A percentile compares a stretch with the other conserved stretches of the same genome.
phyloP scores from a whole-genome alignment of 202 grass and related monocot genomes.

The Carex sylvatica region DNA sequence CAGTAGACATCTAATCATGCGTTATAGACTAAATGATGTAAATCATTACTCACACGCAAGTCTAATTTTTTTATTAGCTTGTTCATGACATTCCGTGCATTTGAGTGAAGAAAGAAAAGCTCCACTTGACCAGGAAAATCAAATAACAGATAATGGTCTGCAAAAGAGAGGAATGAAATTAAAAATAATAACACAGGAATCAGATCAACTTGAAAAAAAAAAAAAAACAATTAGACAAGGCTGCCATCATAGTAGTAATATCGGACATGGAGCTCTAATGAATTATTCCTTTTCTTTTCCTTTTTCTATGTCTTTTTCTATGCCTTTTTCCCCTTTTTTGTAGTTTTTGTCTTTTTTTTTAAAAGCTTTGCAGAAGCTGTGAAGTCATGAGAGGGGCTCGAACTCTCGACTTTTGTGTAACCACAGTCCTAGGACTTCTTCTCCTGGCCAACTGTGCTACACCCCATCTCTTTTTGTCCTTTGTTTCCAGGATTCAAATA shows the following conservation, averaged over 20 bases:
- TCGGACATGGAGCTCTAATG: neutral
- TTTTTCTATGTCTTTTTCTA: neutral
- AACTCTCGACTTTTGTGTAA: no score
- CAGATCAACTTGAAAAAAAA: neutral
- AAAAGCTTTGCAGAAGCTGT: no score
- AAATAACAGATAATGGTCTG: conserved; percentile 96
- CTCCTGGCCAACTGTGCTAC: no score
- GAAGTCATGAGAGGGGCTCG: no score
- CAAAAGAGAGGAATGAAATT: conserved; percentile 26
- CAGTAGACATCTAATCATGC: neutral
- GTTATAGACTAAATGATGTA: neutral
- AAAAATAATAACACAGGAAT: neutral
- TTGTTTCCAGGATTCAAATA: neutral
- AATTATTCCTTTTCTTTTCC: neutral
- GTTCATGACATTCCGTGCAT: conserved; percentile 65
- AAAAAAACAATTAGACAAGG: neutral
- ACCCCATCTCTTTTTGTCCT: neutral
- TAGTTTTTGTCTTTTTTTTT: neutral
- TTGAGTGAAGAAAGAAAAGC: conserved; percentile 96
- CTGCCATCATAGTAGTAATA: neutral
- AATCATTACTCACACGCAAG: conserved; percentile 52
- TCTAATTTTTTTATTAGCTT: conserved; percentile 83
- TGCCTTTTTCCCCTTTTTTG: neutral
- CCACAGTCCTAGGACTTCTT: no score
- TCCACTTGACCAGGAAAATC: conserved; percentile 99